Percentiles rank a stretch among this genome's conserved stretches.
These are phyloP conservation scores for Mortierella sp. DNA, from an alignment of 371 early-diverging fungal genomes.

Conservation along the genomic window DNA sequence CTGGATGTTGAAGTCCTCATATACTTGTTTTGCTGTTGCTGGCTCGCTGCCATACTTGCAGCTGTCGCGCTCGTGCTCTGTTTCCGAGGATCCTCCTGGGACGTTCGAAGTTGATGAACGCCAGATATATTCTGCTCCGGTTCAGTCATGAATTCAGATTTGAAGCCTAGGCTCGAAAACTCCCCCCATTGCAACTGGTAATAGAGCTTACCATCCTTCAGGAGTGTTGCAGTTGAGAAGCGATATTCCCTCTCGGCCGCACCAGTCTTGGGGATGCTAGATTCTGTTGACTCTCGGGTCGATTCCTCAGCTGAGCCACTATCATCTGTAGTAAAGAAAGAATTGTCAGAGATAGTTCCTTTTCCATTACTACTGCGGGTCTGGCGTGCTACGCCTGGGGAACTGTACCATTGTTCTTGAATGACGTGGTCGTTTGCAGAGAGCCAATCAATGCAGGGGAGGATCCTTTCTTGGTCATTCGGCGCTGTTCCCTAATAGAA, in stretches of 20 bases:
- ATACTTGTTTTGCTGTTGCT: constrained; percentile 9
- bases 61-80: constrained; percentile 8
- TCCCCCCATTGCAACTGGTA: constrained; percentile 55
- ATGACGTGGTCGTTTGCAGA: not conserved
- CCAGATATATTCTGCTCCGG: constrained; percentile 38
- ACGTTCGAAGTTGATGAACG: constrained; percentile 25
- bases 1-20: constrained; percentile 16
- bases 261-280: constrained; percentile 29
- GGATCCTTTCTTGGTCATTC: constrained; percentile 18
- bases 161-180: constrained; percentile 47
- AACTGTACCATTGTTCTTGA: constrained; percentile 31
- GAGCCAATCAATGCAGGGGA: not conserved
- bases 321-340: constrained; percentile 7
- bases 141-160: constrained; percentile 38
- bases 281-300: constrained; percentile 5
- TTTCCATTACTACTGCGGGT: not conserved
- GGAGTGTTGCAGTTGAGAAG: constrained; percentile 49
- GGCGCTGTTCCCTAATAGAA: constrained; percentile 38
- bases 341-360: constrained; percentile 16
- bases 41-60: not conserved
- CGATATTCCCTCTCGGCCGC: constrained; percentile 29
- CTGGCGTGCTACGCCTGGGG: not conserved
- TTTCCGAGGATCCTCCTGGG: constrained; percentile 39
- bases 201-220: constrained; percentile 59
- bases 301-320: not conserved